Evolutionary conservation across 257 asterid species (phyloP).

Genomic region (Lycium barbarum): DNA sequence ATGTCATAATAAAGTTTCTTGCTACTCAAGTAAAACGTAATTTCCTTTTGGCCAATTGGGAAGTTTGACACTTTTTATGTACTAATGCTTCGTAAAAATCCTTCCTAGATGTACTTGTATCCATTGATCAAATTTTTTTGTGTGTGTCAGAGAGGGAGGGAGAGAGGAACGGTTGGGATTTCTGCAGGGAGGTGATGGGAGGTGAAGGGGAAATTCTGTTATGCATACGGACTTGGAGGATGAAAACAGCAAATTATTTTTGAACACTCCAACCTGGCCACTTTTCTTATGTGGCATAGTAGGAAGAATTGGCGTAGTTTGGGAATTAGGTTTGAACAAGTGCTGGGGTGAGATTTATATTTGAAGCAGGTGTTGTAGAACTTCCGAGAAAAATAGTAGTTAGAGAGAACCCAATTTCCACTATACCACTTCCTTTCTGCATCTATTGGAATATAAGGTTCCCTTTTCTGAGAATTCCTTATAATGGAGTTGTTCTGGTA

Average conservation of each 20-base stretch:
- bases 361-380: not conserved
- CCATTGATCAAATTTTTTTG: not conserved
- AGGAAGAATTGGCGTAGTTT: not conserved
- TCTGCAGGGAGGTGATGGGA: not conserved
- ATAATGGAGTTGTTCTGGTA: not conserved
- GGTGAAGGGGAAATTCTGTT: not conserved
- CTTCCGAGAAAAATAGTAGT: not conserved
- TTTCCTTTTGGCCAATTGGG: not conserved
- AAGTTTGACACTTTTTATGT: not conserved
- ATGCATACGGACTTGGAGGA: not conserved
- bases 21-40: not conserved
- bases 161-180: not conserved
- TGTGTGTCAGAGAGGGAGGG: not conserved
- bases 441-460: not conserved
- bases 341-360: not conserved
- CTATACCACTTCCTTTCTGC: not conserved
- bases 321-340: not conserved
- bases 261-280: not conserved
- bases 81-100: not conserved
- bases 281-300: not conserved
- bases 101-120: slow-evolving; percentile 15
- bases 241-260: not conserved
- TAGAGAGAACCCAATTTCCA: not conserved
- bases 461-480: not conserved
- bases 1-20: not conserved